phyloP scores from a whole-genome alignment of 83 land plant species.

The Thuja plicata region DNA sequence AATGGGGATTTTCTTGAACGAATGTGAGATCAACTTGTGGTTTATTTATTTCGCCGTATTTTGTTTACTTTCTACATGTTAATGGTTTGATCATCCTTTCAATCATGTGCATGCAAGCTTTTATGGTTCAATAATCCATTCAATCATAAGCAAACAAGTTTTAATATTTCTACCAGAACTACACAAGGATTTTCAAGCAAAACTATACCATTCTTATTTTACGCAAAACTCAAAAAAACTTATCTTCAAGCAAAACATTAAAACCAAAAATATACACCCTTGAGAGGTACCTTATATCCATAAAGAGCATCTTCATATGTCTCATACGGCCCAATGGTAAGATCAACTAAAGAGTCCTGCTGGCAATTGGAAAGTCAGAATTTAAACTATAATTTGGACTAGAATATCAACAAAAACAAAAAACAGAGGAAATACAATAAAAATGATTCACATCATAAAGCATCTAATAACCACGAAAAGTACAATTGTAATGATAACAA shows the following conservation, averaged over 20 bases:
- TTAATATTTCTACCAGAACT: not conserved
- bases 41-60: not conserved
- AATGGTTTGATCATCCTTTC: not conserved
- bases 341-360: slow-evolving; percentile 88
- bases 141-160: not conserved
- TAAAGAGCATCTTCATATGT: slow-evolving; percentile 93
- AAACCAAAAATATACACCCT: not conserved
- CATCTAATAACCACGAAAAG: not conserved
- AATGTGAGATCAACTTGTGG: not conserved
- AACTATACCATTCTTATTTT: not conserved
- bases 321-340: slow-evolving; percentile 98
- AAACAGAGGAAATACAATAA: not conserved
- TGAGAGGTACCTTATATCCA: slow-evolving; percentile 76
- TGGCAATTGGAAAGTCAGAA: slow-evolving; percentile 5
- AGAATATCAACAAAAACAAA: not conserved
- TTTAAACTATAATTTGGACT: not conserved
- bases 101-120: not conserved
- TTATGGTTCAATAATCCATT: not conserved
- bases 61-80: not conserved
- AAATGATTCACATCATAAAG: not conserved
- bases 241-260: not conserved
- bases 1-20: not conserved
- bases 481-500: slow-evolving; percentile 2
- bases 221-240: not conserved
- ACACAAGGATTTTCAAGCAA: not conserved